Evolutionary conservation across 2,329 filamentous ascomycete species (phyloP).

Genomic region (Ophiocordyceps camponoti-saundersi): DNA sequence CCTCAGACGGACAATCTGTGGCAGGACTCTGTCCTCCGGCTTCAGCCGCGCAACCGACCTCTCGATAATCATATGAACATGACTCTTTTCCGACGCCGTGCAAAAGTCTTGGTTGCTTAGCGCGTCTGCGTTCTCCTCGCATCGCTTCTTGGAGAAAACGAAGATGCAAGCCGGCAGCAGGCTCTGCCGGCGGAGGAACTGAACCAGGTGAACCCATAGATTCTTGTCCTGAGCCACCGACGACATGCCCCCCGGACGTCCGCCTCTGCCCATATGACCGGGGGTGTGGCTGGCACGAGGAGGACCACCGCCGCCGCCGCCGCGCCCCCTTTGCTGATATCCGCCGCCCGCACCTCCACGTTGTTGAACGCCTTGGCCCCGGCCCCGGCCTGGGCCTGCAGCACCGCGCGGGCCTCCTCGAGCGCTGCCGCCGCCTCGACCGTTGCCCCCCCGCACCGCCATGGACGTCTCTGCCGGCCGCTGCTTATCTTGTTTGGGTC

Average conservation of each 20-base stretch:
- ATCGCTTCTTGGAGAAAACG: constrained; percentile 95
- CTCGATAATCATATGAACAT: constrained; percentile 94
- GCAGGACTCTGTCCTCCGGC: constrained; percentile 74
- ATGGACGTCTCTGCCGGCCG: constrained; percentile 19
- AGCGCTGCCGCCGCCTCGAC: constrained; percentile 16
- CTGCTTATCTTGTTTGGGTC: constrained; percentile 61
- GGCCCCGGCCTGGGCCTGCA: constrained; percentile 9
- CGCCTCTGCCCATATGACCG: constrained; percentile 81
- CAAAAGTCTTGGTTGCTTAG: constrained; percentile 91
- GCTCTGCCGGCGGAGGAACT: constrained; percentile 72
- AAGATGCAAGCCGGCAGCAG: constrained; percentile 91
- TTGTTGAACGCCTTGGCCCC: constrained; percentile 29
- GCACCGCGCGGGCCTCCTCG: constrained; percentile 28
- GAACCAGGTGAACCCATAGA: constrained; percentile 89
- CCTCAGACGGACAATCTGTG: constrained; percentile 75
- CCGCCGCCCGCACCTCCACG: constrained; percentile 15
- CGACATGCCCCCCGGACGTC: constrained; percentile 69
- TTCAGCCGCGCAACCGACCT: constrained; percentile 85
- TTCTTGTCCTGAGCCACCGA: constrained; percentile 91
- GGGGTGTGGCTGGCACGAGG: constrained; percentile 43
- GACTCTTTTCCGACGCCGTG: constrained; percentile 84
- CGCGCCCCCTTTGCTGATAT: constrained; percentile 33
- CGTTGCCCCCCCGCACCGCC: constrained; percentile 19
- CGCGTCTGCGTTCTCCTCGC: constrained; percentile 92
- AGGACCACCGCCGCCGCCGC: constrained; percentile 27